These are phyloP conservation scores for Ophiosphaerella narmari DNA, from an alignment of 2,329 filamentous ascomycete genomes.

Conservation along the genomic window DNA sequence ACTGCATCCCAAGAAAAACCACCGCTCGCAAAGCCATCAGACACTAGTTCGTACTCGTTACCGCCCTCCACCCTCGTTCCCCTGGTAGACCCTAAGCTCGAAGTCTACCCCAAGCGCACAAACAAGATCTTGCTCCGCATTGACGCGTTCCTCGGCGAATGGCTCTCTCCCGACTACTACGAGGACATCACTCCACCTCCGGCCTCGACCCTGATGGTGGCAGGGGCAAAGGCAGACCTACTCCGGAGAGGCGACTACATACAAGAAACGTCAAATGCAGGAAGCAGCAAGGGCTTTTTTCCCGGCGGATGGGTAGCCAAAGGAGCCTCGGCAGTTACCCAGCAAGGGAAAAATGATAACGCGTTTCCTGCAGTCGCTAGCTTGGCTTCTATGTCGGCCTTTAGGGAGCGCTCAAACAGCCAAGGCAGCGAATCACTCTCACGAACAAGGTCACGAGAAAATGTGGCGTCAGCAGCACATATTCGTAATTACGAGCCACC, in stretches of 20 bases:
- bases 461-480: conserved; percentile 19
- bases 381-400: conserved; percentile 45
- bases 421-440: conserved; percentile 29
- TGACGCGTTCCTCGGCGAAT: conserved; percentile 93
- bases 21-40: conserved; percentile 19
- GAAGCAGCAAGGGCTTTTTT: conserved; percentile 54
- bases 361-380: conserved; percentile 37
- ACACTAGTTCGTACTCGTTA: conserved; percentile 20
- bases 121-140: conserved; percentile 65
- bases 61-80: conserved; percentile 37
- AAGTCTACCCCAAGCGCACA: conserved; percentile 40
- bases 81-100: conserved; percentile 44
- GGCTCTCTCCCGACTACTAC: conserved; percentile 92
- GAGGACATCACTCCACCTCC: conserved; percentile 90
- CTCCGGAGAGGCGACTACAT: conserved; percentile 72
- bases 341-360: conserved; percentile 24
- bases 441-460: conserved; percentile 33
- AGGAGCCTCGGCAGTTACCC: conserved; percentile 23
- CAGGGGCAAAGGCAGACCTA: conserved; percentile 84
- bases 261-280: conserved; percentile 49
- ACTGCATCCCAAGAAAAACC: conserved; percentile 14
- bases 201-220: conserved; percentile 82
- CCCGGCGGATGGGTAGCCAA: conserved; percentile 60
- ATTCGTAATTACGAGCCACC: conserved; percentile 70
- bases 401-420: conserved; percentile 55